These are phyloP conservation scores for Tanacetum coccineum DNA, from an alignment of 129 eudicot genomes.

Conservation along the genomic window DNA sequence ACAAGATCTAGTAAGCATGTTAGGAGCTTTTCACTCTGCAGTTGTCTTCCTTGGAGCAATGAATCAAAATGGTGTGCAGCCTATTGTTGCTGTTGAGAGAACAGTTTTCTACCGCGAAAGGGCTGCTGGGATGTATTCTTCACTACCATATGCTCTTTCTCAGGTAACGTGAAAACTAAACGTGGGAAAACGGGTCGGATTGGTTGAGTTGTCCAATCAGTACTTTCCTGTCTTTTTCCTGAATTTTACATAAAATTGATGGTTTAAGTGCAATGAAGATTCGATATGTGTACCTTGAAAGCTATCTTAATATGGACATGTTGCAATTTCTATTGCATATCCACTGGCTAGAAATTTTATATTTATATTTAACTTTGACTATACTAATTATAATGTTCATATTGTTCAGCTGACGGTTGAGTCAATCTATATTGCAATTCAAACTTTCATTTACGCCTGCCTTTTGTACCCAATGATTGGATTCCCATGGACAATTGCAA, in stretches of 20 bases:
- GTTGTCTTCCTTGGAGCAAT: conserved; percentile 64
- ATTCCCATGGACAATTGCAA: conserved; percentile 24
- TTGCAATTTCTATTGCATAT: no score
- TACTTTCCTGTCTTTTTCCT: no score
- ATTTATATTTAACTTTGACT: no score
- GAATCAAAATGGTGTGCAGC: conserved; percentile 64
- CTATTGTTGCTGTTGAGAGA: conserved; percentile 63
- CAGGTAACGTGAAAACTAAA: conserved; percentile 43
- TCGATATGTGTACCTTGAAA: no score
- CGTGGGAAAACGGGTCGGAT: no score
- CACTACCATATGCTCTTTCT: conserved; percentile 79
- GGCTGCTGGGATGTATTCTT: conserved; percentile 89
- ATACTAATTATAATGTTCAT: conserved; percentile 9
- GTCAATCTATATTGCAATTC: conserved; percentile 28
- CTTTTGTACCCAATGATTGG: conserved; percentile 33
- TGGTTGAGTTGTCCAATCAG: no score
- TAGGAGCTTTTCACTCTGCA: conserved; percentile 70
- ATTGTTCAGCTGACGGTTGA: conserved; percentile 28
- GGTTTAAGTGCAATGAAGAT: no score
- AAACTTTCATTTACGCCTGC: conserved; percentile 21
- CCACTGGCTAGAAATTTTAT: no score
- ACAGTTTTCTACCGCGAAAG: conserved; percentile 80
- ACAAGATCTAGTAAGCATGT: conserved; percentile 43
- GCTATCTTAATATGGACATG: no score
- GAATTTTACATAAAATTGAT: not conserved